Evolutionary conservation across 1,284 basidiomycete species (phyloP).

Genomic region (Macrocystidia cucumis): DNA sequence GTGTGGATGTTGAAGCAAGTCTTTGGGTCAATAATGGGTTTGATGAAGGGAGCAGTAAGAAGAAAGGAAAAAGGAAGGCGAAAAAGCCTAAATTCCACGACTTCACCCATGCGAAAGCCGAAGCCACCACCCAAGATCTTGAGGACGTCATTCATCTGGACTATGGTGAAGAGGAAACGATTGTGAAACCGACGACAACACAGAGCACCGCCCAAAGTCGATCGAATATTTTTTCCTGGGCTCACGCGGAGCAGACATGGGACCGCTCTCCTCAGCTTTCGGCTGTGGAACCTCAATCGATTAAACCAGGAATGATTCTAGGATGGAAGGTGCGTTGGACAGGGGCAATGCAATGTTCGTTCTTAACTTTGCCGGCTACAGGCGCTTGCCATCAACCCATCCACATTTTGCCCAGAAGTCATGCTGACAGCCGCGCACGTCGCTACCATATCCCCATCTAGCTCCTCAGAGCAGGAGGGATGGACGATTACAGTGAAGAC

Average conservation of each 20-base stretch:
- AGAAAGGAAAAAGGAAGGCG: slow-evolving; percentile 15
- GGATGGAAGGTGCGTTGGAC: slow-evolving; percentile 53
- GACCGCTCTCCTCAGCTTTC: slow-evolving; percentile 23
- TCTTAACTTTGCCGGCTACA: slow-evolving; percentile 19
- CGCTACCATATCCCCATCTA: slow-evolving; percentile 10
- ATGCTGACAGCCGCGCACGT: slow-evolving; percentile 36
- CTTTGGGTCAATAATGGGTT: no score
- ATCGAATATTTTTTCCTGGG: slow-evolving; percentile 30
- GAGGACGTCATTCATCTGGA: slow-evolving; percentile 5
- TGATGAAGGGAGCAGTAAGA: slow-evolving; percentile 21
- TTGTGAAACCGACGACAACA: slow-evolving; percentile 3
- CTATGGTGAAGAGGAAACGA: no score
- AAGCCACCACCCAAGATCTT: not conserved
- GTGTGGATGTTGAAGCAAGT: slow-evolving; percentile 56
- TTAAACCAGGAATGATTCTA: slow-evolving; percentile 28
- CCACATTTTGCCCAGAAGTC: slow-evolving; percentile 44
- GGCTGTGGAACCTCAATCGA: slow-evolving; percentile 19
- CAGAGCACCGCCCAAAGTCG: not conserved
- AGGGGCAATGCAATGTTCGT: no score
- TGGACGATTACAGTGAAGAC: not conserved
- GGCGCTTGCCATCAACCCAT: slow-evolving; percentile 45
- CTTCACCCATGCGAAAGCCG: not conserved
- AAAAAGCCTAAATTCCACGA: slow-evolving; percentile 2
- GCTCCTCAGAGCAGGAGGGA: not conserved
- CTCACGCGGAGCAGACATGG: slow-evolving; percentile 32